Evolutionary conservation across 805 yeast genomes (phyloP).

Genomic region (Candida manassasensis): DNA sequence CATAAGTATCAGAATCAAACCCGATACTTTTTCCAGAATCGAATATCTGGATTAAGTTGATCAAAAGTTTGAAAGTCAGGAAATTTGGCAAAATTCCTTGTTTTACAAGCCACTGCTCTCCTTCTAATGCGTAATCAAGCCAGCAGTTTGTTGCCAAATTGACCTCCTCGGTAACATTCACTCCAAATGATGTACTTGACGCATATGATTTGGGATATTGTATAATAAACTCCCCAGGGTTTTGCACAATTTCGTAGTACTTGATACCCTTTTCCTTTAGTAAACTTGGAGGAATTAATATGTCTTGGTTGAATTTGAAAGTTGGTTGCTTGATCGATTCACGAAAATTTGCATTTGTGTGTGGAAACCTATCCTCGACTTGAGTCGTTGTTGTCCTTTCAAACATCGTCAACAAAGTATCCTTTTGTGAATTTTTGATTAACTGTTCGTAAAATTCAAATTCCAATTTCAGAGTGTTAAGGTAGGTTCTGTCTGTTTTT

Average conservation of each 20-base stretch:
- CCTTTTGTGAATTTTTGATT: constrained; percentile 8
- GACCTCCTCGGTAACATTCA: constrained; percentile 51
- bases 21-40: constrained; percentile 25
- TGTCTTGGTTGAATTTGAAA: constrained; percentile 35
- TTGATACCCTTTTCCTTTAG: constrained; percentile 47
- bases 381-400: constrained; percentile 27
- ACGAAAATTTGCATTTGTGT: constrained; percentile 23
- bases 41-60: constrained; percentile 42
- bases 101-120: constrained; percentile 46
- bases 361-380: constrained; percentile 25
- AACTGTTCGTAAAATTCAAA: constrained; percentile 5
- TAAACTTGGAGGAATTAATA: constrained; percentile 45
- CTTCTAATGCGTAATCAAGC: constrained; percentile 46
- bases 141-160: constrained; percentile 55
- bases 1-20: constrained; percentile 33
- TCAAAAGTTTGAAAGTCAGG: constrained; percentile 44
- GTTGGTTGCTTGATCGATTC: constrained; percentile 16
- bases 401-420: constrained; percentile 24
- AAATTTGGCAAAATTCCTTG: constrained; percentile 50
- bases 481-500: constrained; percentile 12
- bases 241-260: constrained; percentile 47
- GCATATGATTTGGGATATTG: constrained; percentile 55
- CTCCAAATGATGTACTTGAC: constrained; percentile 49
- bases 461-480: constrained; percentile 17
- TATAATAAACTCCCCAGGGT: constrained; percentile 57